Evolutionary conservation across 83 land plant genomes (phyloP).

Genomic region (Diphasiastrum complanatum): DNA sequence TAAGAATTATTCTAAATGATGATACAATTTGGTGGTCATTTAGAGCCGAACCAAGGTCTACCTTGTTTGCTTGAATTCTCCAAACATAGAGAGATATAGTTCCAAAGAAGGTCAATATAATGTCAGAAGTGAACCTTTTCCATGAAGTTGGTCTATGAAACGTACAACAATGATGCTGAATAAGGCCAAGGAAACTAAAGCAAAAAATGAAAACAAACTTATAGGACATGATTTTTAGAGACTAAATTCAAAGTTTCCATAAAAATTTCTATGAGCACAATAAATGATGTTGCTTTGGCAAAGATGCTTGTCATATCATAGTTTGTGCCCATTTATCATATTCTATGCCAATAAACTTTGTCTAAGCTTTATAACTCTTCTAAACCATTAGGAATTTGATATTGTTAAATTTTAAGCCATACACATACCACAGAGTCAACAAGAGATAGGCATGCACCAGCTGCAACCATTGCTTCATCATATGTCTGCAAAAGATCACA

Average conservation of each 20-base stretch:
- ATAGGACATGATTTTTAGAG: background rate
- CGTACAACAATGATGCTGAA: background rate
- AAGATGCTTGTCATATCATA: too few relatives aligned
- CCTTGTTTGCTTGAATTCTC: too few relatives aligned
- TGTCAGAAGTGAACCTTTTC: too few relatives aligned
- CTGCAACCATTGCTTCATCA: slow-evolving; percentile 74
- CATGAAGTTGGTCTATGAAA: too few relatives aligned
- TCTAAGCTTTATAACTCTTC: background rate
- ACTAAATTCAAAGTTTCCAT: background rate
- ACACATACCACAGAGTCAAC: slow-evolving; percentile 76
- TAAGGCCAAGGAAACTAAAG: background rate
- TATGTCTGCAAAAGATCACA: slow-evolving; percentile 68
- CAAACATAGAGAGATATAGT: too few relatives aligned
- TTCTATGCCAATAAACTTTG: too few relatives aligned
- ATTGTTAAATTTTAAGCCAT: background rate
- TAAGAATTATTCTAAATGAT: too few relatives aligned
- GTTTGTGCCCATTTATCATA: too few relatives aligned
- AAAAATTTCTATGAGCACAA: background rate
- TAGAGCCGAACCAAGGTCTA: too few relatives aligned
- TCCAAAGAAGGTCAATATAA: too few relatives aligned
- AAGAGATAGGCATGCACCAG: slow-evolving; percentile 78
- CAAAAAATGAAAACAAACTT: background rate
- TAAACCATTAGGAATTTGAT: background rate
- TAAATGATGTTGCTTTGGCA: background rate
- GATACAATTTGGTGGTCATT: too few relatives aligned